These are phyloP conservation scores for Penicillium thymicola DNA, from an alignment of 2,329 filamentous ascomycete species.

Conservation along the genomic window DNA sequence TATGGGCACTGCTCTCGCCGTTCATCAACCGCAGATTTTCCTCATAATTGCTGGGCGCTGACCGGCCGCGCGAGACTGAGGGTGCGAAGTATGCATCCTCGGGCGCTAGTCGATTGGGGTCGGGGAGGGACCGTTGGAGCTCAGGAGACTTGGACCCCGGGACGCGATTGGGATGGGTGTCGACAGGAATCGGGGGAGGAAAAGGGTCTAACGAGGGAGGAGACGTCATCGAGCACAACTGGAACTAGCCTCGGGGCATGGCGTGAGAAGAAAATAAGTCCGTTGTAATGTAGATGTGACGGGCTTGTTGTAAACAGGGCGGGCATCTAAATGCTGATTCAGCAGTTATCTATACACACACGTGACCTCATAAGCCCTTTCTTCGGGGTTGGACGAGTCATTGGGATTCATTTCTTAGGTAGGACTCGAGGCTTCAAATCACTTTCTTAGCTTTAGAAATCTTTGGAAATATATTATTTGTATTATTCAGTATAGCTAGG, in stretches of 20 bases:
- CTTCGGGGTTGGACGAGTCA: background rate
- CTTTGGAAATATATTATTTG: rapidly evolving
- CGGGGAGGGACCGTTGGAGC: constrained; percentile 44
- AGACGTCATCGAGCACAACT: constrained; percentile 33
- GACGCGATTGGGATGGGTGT: constrained; percentile 45
- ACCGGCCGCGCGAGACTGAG: constrained; percentile 57
- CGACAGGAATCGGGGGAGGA: constrained; percentile 46
- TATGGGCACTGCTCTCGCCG: constrained; percentile 43
- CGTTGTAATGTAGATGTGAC: background rate
- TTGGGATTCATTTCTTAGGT: background rate
- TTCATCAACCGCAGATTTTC: constrained; percentile 33
- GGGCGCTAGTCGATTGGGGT: constrained; percentile 70
- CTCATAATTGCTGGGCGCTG: constrained; percentile 39
- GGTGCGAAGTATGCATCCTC: constrained; percentile 74
- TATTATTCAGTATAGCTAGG: background rate
- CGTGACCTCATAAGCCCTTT: constrained; percentile 3
- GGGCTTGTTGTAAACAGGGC: constrained; percentile 4
- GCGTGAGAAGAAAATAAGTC: constrained; percentile 9
- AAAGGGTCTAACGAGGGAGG: constrained; percentile 36
- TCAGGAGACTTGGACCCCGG: constrained; percentile 36
- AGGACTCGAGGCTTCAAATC: background rate
- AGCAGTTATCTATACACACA: background rate
- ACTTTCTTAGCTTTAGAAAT: rapidly evolving
- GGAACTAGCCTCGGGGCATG: constrained; percentile 30
- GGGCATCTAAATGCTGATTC: constrained; percentile 2